Conservation (phyloP, 148 eudicot species). For the Heliamphora exappendiculata region DNA sequence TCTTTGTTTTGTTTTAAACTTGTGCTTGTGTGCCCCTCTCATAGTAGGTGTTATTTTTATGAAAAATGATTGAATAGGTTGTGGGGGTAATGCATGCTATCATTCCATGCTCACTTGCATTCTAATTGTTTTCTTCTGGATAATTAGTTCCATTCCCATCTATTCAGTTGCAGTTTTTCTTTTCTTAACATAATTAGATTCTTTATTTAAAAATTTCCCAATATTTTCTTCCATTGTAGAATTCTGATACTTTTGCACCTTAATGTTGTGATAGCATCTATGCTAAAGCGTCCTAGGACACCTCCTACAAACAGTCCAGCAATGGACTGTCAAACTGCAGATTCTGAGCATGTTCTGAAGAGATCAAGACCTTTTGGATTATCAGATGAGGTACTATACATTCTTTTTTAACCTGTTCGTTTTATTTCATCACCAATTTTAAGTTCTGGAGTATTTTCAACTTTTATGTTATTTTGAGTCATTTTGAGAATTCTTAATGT, state of each 20-base stretch:
- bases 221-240: neutral
- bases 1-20: neutral
- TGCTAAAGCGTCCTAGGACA: conserved; percentile 54
- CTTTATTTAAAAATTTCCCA: neutral
- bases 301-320: conserved; percentile 35
- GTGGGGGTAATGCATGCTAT: neutral
- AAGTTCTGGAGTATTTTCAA: neutral
- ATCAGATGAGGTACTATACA: conserved; percentile 42
- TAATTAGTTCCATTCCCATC: neutral
- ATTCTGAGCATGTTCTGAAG: conserved; percentile 48
- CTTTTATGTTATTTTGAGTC: neutral
- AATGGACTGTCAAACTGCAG: conserved; percentile 49
- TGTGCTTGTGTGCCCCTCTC: neutral
- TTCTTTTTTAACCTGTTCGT: neutral
- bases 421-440: neutral
- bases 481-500: neutral
- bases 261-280: conserved; percentile 28
- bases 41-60: neutral
- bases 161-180: neutral
- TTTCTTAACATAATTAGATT: neutral
- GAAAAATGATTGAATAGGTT: neutral
- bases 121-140: neutral
- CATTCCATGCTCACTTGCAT: neutral
- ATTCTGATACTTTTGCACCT: conserved; percentile 4
- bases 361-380: conserved; percentile 51